Base-by-base conservation (phyloP, 2,329 filamentous ascomycete genomes). In the Hypocreales sp. region DNA sequence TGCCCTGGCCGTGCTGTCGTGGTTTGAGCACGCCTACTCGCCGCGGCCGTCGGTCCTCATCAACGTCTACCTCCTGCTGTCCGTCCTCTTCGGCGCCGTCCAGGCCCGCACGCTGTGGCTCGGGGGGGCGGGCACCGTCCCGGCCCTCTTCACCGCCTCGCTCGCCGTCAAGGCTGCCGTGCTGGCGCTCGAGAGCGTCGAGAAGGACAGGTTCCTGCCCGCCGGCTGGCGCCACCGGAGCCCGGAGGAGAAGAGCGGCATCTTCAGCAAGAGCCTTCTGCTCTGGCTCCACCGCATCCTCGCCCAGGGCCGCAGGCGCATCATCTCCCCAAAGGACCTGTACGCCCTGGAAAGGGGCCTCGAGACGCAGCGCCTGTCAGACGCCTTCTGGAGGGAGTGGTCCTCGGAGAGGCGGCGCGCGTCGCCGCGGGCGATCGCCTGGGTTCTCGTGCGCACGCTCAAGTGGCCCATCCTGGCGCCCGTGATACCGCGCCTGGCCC, bases 21-120 rank as follows among this genome's bases (percentile, higher is more conserved):
- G 27, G 19, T 13, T 30, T 14, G 31, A 33, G 19, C 33, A 33
- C 22, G 18, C 24, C 11, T 31, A 31, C 24, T 28, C 31, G 11
- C 17, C 13, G 6, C 24, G 26, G 4, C 33, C 33, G 7, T 35
- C 33, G 12, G 28, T 20, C 3, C 26, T 29, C 5, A n/a, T 35
- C 15, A 26, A 30, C 16, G 13, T 30, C 4, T 33, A 31, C 16
- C 23, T 33, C 3, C 15, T 31, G 2, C 27, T 31, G 5, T 23
- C 31, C n/a, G 8, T 22, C 15, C 20, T 35, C 7, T 29, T 33
- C 12, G 29, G 33, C 22, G 24, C 24, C 6, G 26, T 23, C 4
- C 25, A 26, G 4, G 19, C 31, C 8, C 28, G 34, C 11, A 33
- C 34, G 5, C 26, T 33, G 4, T 33, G 31, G 29, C 15, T 33